A percentile compares a stretch with the other conserved stretches of the same genome.
phyloP scores from a whole-genome alignment of 495 filamentous ascomycete species.

The Penicillium verhagenii region DNA sequence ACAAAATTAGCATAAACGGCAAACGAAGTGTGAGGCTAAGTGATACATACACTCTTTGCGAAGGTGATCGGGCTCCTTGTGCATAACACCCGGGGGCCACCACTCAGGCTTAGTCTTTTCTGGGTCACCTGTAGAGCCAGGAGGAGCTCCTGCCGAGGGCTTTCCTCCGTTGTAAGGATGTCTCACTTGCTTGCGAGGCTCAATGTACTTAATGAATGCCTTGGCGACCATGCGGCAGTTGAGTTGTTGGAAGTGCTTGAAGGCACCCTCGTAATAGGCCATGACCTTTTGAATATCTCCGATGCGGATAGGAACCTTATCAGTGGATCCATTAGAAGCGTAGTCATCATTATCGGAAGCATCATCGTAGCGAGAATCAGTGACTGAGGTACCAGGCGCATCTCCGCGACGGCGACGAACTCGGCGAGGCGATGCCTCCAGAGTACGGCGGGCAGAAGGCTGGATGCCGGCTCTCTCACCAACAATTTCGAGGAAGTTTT shows the following conservation, averaged over 20 bases:
- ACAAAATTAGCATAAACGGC: not conserved
- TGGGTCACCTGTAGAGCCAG: constrained; percentile 42
- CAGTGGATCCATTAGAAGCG: constrained; percentile 23
- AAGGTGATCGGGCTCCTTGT: constrained; percentile 85
- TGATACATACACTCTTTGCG: constrained; percentile 64
- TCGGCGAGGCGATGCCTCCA: constrained; percentile 29
- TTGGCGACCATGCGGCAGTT: constrained; percentile 69
- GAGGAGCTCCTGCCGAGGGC: constrained; percentile 32
- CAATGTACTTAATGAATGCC: constrained; percentile 76
- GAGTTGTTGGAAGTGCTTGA: constrained; percentile 70
- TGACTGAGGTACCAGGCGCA: constrained; percentile 14
- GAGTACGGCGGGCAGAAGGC: constrained; percentile 27
- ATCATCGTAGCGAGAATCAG: constrained; percentile 25
- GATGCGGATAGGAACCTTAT: constrained; percentile 39
- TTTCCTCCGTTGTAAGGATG: constrained; percentile 63
- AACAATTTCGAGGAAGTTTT: constrained; percentile 39
- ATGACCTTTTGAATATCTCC: constrained; percentile 39
- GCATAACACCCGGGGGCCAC: constrained; percentile 70
- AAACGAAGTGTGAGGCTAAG: not conserved
- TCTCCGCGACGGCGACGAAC: constrained; percentile 36
- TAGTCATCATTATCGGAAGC: constrained; percentile 27
- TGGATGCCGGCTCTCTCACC: constrained; percentile 34
- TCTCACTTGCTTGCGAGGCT: constrained; percentile 76
- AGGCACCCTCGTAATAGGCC: constrained; percentile 43
- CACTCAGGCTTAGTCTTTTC: constrained; percentile 68